Conservation (phyloP, 2,329 filamentous ascomycete genomes). For the Colletotrichum destructivum region DNA sequence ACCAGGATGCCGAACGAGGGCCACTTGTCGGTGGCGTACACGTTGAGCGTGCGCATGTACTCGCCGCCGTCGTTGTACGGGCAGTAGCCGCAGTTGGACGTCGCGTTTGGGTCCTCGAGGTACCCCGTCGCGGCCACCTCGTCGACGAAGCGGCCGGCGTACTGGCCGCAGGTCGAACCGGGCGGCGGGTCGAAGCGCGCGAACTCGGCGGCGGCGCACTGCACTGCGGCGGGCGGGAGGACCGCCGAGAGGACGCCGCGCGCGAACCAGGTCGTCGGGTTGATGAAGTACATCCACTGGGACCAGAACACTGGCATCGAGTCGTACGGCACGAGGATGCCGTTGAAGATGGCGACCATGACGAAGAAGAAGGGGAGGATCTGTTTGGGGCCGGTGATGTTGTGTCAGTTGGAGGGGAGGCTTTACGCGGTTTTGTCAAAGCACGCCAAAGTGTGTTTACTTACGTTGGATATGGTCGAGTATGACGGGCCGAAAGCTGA, state of each 20-base stretch:
- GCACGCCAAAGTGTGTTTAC: conserved; percentile 36
- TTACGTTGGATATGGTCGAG: conserved; percentile 80
- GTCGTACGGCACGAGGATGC: conserved; percentile 65
- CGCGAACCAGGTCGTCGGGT: conserved; percentile 40
- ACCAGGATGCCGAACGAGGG: conserved; percentile 77
- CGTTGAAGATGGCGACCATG: conserved; percentile 83
- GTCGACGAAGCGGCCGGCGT: conserved; percentile 73
- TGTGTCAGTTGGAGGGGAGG: background rate
- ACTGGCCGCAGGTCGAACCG: conserved; percentile 74
- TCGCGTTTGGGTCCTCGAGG: conserved; percentile 73
- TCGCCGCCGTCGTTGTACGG: conserved; percentile 70
- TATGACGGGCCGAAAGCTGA: conserved; percentile 85
- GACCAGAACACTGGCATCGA: conserved; percentile 57
- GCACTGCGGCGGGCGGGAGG: conserved; percentile 48
- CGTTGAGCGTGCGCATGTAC: conserved; percentile 73
- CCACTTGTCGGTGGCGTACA: conserved; percentile 75
- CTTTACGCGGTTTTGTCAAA: no score
- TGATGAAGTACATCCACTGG: conserved; percentile 51
- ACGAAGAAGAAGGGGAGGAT: conserved; percentile 86
- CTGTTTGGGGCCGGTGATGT: conserved; percentile 45
- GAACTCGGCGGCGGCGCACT: conserved; percentile 57
- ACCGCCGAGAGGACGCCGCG: conserved; percentile 39
- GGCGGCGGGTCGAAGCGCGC: conserved; percentile 72
- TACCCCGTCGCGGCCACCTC: conserved; percentile 66
- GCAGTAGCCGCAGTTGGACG: conserved; percentile 77